phyloP scores from a whole-genome alignment of 352 stramenopile species.

The Aphanomyces cochlioides region DNA sequence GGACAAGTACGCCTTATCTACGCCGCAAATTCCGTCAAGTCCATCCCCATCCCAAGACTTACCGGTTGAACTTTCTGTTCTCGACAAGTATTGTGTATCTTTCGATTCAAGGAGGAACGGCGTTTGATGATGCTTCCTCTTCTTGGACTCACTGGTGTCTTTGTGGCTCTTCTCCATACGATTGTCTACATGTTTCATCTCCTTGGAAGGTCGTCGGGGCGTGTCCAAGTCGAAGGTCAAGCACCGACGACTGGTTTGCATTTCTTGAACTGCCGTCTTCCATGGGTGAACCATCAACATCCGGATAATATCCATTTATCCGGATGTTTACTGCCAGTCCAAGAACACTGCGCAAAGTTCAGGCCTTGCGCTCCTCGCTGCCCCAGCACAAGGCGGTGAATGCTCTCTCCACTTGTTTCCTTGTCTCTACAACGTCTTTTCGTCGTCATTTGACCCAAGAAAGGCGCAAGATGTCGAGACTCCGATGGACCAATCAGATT shows the following conservation, averaged over 20 bases:
- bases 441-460: not conserved
- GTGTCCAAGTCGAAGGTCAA: not conserved
- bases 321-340: not conserved
- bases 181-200: not conserved
- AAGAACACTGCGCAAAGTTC: too few species aligned
- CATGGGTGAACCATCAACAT: not conserved
- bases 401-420: not conserved
- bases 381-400: too few species aligned
- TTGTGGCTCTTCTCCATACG: not conserved
- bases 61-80: not conserved
- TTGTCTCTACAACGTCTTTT: not conserved
- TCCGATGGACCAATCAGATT: not conserved
- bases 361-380: too few species aligned
- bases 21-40: not conserved
- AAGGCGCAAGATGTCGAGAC: not conserved
- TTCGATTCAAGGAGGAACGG: not conserved
- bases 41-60: not conserved
- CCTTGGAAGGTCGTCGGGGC: not conserved
- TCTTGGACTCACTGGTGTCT: not conserved
- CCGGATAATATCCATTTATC: not conserved
- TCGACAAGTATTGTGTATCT: not conserved
- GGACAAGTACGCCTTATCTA: constrained; percentile 14
- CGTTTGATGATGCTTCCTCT: not conserved
- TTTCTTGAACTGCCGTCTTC: too few species aligned
- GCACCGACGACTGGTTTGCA: too few species aligned